Conservation (phyloP, 2,329 filamentous ascomycete genomes). For the Westerdykella ornata region DNA sequence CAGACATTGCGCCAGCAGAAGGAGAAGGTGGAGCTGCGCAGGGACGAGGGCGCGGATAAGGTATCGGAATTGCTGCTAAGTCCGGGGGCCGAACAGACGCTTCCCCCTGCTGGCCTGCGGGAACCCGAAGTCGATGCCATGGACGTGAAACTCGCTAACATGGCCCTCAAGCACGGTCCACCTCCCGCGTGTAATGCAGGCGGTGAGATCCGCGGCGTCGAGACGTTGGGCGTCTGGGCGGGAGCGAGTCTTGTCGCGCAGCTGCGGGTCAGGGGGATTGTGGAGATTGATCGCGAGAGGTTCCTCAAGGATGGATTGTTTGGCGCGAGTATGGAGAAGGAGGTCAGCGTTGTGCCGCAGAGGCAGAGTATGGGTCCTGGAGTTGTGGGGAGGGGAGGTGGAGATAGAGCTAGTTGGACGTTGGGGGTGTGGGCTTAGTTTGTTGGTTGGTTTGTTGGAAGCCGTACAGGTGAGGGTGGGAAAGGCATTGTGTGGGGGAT, state of each 20-base stretch:
- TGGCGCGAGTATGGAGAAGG: slow-evolving; percentile 55
- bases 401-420: slow-evolving; percentile 36
- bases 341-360: slow-evolving; percentile 52
- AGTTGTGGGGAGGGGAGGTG: slow-evolving; percentile 18
- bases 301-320: slow-evolving; percentile 62
- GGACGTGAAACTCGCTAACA: slow-evolving; percentile 50
- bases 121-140: slow-evolving; percentile 52
- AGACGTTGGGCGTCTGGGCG: slow-evolving; percentile 66
- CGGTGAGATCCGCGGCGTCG: slow-evolving; percentile 58
- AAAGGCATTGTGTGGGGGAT: too few species aligned
- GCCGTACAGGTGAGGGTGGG: too few species aligned
- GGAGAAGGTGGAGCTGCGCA: slow-evolving; percentile 17
- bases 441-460: too few species aligned
- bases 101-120: slow-evolving; percentile 38
- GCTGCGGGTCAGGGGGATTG: slow-evolving; percentile 61
- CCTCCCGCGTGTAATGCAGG: slow-evolving; percentile 39
- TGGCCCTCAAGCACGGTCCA: slow-evolving; percentile 40
- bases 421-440: slow-evolving; percentile 35
- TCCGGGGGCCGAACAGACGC: slow-evolving; percentile 4
- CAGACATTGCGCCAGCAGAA: slow-evolving; percentile 18
- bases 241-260: slow-evolving; percentile 65
- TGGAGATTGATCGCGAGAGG: slow-evolving; percentile 63
- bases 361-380: slow-evolving; percentile 60
- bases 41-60: slow-evolving; percentile 20
- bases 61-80: slow-evolving; percentile 15